Evolutionary conservation across 2,329 filamentous ascomycete species (phyloP), one percentile per base, ranked within the genome.

Genomic region (Xylogone sp.): DNA sequence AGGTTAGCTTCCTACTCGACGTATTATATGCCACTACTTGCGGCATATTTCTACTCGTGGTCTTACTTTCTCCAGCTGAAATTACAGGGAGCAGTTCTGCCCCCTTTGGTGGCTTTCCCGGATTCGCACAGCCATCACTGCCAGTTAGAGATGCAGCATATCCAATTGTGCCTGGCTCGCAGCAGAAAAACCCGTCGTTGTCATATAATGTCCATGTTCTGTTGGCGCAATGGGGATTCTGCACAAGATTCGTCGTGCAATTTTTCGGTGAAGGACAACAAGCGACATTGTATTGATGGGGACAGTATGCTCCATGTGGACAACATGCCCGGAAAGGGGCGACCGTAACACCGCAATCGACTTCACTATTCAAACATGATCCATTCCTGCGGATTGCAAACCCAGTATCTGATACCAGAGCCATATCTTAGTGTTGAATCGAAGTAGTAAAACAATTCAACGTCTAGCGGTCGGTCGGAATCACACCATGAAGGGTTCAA

Each of bases 191-290:
- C 10, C 54, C 59, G 5, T 49, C 47, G 4, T 58, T 57, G 18
- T 64, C 49, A 16, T 59, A 65, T 42, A 65, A 27, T n/a, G 53
- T 56, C 20, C 54, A 56, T 1, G 55, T 58, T 5, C 29, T 46
- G 42, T 65, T 59, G 21, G 60, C 62, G 21, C 62, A 65, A 22
- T 58, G 53, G 8, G 60, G 60, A 10, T 53, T 46, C n/a, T 49
- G 16, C 9, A 49, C 8, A 19, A 49, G 24, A 12, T 21, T 49
- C 3, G n/a, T 12, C 7, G 48, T 49, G 21, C 48, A 49, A 21
- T 49, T 49, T 16, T 20, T 42, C 5, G 48, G 24, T 19, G 48
- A 29, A n/a, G 48, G 48, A 42, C 48, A 49, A 24, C 48, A 49
- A 20, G 44, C 22, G 18, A 49, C 21, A 22, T 49, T 49, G 42